Evolutionary conservation across 2,329 filamentous ascomycete species (phyloP), one percentile per base, ranked within the genome.

Genomic region (Aspergillus sp.): DNA sequence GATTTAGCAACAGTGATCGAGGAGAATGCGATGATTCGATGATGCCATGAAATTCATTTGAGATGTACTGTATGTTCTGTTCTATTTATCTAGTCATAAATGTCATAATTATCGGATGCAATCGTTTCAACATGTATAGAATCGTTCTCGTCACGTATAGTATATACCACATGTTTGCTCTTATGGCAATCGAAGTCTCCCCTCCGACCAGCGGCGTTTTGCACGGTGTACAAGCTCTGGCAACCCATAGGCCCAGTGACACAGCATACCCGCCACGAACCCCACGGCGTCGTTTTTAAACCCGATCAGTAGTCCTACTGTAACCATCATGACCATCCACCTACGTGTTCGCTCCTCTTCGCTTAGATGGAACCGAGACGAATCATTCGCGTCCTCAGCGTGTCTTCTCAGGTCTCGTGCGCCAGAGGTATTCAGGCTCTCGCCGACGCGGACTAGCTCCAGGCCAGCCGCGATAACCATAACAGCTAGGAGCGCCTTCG

Each of bases 241-340:
- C 46, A 78, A 50, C 57, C 75, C 73, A 66, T 92, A 90, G 0
- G 86, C 84, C 75, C 83, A 88, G 73, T 93, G 86, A 71, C 91
- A 96, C 3, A 90, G 71, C 80, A 96, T 84, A 0, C 93, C 93
- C 0, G 89, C 90, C 14, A 90, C 59, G 67, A 97, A 96, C 0
- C 93, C 93, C 6, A 96, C 84, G 0, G 88, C 92, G 74, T 96
- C 93, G 69, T 97, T 98, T 72, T 86, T 89, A 68, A 96, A 96
- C 0, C 91, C 91, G 50, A 98, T 75, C 54, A 96, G 82, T 3
- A 89, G 84, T 0, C 90, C 92, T 8, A 91, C 86, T 0, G 93
- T 98, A 61, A 93, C 88, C 58, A 96, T 81, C 92, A 97, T 96
- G 0, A 96, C 88, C 21, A 86, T 90, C 90, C 91, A 96, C 57